Percentiles rank a stretch among this genome's conserved stretches.
phyloP scores from a whole-genome alignment of 148 eudicot species.

The Nepenthes gracilis region DNA sequence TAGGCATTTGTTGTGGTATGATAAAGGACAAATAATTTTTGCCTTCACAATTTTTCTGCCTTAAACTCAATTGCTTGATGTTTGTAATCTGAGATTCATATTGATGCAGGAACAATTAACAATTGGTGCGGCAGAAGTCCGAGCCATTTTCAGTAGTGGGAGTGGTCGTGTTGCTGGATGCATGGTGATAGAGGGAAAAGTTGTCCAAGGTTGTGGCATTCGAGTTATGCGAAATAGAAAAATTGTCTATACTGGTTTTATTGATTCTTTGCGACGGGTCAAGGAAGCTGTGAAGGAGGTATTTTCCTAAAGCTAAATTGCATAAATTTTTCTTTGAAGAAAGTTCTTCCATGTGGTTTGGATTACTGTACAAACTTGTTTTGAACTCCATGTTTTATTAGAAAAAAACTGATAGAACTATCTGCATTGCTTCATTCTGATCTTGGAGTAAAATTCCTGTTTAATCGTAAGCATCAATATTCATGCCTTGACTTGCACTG shows the following conservation, averaged over 20 bases:
- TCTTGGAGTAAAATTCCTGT: too few relatives aligned
- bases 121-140: slow-evolving; percentile 80
- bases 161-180: slow-evolving; percentile 99
- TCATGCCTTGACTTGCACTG: too few relatives aligned
- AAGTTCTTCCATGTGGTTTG: too few relatives aligned
- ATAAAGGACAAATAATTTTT: neutral
- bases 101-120: slow-evolving; percentile 67
- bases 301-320: slow-evolving; percentile 2
- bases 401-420: too few relatives aligned
- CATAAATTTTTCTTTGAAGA: too few relatives aligned
- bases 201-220: slow-evolving; percentile 75
- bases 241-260: slow-evolving; percentile 54
- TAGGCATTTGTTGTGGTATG: too few relatives aligned
- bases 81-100: neutral
- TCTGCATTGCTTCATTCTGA: too few relatives aligned
- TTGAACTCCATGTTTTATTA: too few relatives aligned
- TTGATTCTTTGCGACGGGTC: slow-evolving; percentile 81
- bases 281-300: slow-evolving; percentile 96
- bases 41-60: neutral
- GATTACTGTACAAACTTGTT: too few relatives aligned
- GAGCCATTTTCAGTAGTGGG: slow-evolving; percentile 90
- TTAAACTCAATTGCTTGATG: neutral
- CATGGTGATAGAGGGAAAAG: slow-evolving; percentile 90
- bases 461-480: too few relatives aligned
- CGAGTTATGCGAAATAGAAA: slow-evolving; percentile 62